Percentiles rank a stretch among this genome's conserved stretches.
phyloP scores from a whole-genome alignment of 352 stramenopile species.

The Peronospora belbahrii region DNA sequence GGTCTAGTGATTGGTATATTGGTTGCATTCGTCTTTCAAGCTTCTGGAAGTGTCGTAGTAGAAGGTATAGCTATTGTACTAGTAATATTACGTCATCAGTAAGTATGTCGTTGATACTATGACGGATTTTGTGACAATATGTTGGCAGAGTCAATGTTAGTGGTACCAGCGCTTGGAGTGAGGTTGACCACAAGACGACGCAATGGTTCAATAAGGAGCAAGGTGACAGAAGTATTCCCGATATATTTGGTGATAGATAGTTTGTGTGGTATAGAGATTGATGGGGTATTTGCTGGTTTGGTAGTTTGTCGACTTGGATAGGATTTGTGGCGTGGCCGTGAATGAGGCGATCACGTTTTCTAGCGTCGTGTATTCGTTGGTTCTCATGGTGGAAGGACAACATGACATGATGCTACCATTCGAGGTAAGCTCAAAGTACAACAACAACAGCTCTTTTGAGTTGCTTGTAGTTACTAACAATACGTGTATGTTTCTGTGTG shows the following conservation, averaged over 20 bases:
- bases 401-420: conserved; percentile 68
- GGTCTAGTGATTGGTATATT: conserved; percentile 12
- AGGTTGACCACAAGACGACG: conserved; percentile 53
- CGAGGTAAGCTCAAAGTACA: conserved; percentile 33
- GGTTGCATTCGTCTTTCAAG: conserved; percentile 12
- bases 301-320: conserved; percentile 27
- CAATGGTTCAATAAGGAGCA: conserved; percentile 30
- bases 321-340: conserved; percentile 61
- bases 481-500: not conserved
- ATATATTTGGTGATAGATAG: no score
- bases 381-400: conserved; percentile 64
- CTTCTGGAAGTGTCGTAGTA: conserved; percentile 18
- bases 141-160: conserved; percentile 58
- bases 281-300: not conserved
- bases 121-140: not conserved
- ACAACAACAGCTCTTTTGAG: not conserved
- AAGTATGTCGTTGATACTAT: not conserved
- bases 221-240: conserved; percentile 5
- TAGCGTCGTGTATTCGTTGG: conserved; percentile 75
- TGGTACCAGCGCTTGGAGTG: conserved; percentile 66
- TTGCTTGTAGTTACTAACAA: no score
- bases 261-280: not conserved
- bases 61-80: conserved; percentile 14
- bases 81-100: not conserved
- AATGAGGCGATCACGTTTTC: conserved; percentile 79